Evolutionary conservation across 108 stramenopile genomes (phyloP).

Genomic region (Skeletonema marinoi): DNA sequence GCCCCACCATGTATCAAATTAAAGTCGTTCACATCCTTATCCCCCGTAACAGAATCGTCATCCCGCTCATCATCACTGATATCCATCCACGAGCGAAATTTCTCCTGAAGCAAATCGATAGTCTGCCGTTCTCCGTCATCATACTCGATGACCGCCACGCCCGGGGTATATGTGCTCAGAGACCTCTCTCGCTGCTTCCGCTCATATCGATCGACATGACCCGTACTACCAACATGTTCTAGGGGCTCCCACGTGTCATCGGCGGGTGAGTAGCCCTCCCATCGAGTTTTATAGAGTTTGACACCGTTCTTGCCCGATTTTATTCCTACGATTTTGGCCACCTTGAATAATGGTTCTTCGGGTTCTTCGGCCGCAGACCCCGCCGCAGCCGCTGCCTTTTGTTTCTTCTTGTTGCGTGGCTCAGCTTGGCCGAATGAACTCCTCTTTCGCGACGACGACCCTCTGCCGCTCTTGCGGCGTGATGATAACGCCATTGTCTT

Average conservation of each 20-base stretch:
- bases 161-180: conserved; percentile 13
- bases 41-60: neutral
- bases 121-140: conserved; percentile 34
- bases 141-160: conserved; percentile 45
- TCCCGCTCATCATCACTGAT: conserved; percentile 4
- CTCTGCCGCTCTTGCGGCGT: neutral
- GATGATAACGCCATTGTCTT: neutral
- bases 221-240: conserved; percentile 32
- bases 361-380: neutral
- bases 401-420: neutral
- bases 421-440: neutral
- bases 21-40: conserved; percentile 23
- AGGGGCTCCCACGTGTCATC: conserved; percentile 46
- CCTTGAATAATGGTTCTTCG: conserved; percentile 14
- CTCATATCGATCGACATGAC: conserved; percentile 42
- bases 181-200: conserved; percentile 11
- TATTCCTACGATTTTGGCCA: conserved; percentile 27
- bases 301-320: conserved; percentile 7
- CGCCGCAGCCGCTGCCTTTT: conserved; percentile 2
- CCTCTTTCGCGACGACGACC: neutral
- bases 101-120: conserved; percentile 38
- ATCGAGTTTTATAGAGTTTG: conserved; percentile 20
- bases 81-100: conserved; percentile 23
- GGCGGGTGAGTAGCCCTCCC: conserved; percentile 28
- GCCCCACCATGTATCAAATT: conserved; percentile 17